These are phyloP conservation scores for Guadua angustifolia DNA, from an alignment of 176 grass and related monocot genomes.

Conservation along the genomic window DNA sequence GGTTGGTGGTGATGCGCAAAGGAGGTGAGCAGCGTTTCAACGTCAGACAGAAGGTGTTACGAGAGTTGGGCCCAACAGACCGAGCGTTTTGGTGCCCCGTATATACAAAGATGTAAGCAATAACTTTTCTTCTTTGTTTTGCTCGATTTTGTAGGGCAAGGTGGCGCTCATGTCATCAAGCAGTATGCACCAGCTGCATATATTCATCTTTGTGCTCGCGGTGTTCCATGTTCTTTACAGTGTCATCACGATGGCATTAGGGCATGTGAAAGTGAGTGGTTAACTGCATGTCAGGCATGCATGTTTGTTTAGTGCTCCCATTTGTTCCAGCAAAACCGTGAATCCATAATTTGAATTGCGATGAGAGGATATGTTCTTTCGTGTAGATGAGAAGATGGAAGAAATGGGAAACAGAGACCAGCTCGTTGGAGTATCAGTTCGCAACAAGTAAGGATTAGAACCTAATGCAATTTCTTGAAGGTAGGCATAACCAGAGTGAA, in stretches of 20 bases:
- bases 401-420: slow-evolving; percentile 83
- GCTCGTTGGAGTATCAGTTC: slow-evolving; percentile 74
- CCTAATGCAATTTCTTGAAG: neutral
- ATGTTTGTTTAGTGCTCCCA: neutral
- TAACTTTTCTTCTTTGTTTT: neutral
- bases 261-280: slow-evolving; percentile 63
- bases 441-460: slow-evolving; percentile 51
- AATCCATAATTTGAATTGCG: neutral
- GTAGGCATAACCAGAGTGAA: neutral
- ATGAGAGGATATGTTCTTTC: neutral
- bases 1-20: too few relatives aligned
- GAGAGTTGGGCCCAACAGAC: neutral
- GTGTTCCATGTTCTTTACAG: slow-evolving; percentile 85
- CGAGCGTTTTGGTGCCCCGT: neutral
- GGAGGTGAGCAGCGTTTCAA: slow-evolving; percentile 8
- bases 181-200: slow-evolving; percentile 74
- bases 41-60: neutral
- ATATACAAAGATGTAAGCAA: neutral
- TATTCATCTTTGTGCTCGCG: slow-evolving; percentile 90
- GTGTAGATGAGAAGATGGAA: slow-evolving; percentile 85
- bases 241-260: slow-evolving; percentile 71
- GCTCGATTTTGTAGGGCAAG: slow-evolving; percentile 49
- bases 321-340: neutral
- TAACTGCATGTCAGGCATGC: neutral
- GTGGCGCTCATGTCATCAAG: slow-evolving; percentile 64